Conservation (phyloP, 306 rosid species). For the Cyclanthera cordifolia region DNA sequence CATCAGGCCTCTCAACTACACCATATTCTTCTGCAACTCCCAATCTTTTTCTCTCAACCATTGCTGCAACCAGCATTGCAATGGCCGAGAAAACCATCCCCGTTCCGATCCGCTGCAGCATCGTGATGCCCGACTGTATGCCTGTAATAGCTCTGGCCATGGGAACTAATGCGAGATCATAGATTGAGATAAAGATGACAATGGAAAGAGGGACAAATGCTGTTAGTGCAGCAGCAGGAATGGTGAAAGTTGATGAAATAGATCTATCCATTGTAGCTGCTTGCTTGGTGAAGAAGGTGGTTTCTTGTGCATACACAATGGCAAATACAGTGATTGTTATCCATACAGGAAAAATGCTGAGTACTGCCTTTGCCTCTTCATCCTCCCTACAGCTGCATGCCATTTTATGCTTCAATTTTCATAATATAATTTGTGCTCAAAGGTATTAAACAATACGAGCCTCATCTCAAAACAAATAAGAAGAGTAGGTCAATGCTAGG, state of each 20-base stretch:
- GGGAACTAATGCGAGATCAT: background rate
- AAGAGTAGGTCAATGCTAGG: too few species aligned
- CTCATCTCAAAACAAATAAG: too few species aligned
- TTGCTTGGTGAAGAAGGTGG: conserved; percentile 45
- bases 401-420: too few species aligned
- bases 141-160: background rate
- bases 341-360: conserved; percentile 35
- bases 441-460: too few species aligned
- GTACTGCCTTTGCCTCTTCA: conserved; percentile 40
- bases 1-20: background rate
- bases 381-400: conserved; percentile 20
- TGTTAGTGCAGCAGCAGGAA: conserved; percentile 2
- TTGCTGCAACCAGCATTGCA: background rate
- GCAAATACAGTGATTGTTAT: conserved; percentile 26
- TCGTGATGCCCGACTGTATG: background rate
- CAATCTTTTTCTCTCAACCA: background rate
- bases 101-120: background rate
- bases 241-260: background rate
- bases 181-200: background rate
- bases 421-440: too few species aligned
- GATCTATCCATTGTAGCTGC: conserved; percentile 30
- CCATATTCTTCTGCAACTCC: background rate
- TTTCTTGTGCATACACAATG: conserved; percentile 24
- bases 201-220: background rate
- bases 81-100: background rate